Percentiles rank a stretch among this genome's conserved stretches.
Evolutionary conservation across 176 grass and related monocot species (phyloP).

Genomic region (Ensete glaucum): DNA sequence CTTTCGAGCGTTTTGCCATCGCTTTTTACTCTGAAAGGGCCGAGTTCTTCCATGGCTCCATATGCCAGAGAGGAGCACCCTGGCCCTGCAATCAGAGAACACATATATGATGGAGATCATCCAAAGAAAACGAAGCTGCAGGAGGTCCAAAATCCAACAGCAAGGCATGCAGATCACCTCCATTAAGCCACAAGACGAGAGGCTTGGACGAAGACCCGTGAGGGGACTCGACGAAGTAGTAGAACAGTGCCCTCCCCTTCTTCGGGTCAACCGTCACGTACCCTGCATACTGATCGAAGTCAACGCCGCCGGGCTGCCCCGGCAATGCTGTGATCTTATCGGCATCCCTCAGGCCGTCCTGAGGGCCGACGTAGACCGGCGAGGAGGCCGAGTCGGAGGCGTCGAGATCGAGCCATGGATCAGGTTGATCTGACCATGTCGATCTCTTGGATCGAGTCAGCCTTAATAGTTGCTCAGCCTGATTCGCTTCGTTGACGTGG

Average conservation of each 20-base stretch:
- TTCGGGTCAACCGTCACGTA: conserved; percentile 40
- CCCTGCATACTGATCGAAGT: conserved; percentile 49
- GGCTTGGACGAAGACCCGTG: conserved; percentile 32
- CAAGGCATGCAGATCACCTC: conserved; percentile 21
- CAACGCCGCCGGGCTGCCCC: conserved; percentile 40
- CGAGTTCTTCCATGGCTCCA: conserved; percentile 47
- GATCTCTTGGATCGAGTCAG: background rate
- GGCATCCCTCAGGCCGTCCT: conserved; percentile 28
- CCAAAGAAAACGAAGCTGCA: background rate
- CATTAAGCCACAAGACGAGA: conserved; percentile 52
- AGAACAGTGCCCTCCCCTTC: conserved; percentile 51
- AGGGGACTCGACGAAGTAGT: conserved; percentile 52
- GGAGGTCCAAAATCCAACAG: background rate
- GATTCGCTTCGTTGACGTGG: background rate
- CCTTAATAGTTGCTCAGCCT: background rate
- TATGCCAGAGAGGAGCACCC: conserved; percentile 50
- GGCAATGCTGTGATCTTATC: conserved; percentile 47
- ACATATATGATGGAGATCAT: background rate
- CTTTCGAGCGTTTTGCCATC: conserved; percentile 47
- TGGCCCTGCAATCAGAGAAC: conserved; percentile 27
- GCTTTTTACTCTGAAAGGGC: conserved; percentile 46
- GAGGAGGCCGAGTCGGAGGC: background rate
- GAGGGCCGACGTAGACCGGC: background rate
- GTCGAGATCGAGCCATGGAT: background rate
- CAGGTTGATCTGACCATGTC: background rate